Conservation (phyloP, 2,329 filamentous ascomycete species). For the Pyrenochaeta sp. region DNA sequence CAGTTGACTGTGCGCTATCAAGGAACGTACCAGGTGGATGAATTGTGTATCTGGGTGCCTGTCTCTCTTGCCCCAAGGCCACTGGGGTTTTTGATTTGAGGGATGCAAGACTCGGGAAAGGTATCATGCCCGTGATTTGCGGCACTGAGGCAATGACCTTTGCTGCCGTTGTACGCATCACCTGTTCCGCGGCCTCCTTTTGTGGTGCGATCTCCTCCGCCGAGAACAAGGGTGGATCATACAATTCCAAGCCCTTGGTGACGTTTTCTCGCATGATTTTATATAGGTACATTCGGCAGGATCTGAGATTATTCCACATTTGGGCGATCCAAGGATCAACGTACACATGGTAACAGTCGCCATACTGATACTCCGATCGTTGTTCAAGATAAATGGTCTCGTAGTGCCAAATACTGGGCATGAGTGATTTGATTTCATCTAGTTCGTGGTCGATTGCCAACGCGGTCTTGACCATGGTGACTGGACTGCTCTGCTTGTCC, state of each 20-base stretch:
- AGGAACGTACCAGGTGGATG: slow-evolving; percentile 35
- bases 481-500: slow-evolving; percentile 26
- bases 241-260: slow-evolving; percentile 14
- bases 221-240: slow-evolving; percentile 22
- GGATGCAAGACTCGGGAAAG: slow-evolving; percentile 24
- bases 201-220: slow-evolving; percentile 12
- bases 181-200: slow-evolving; percentile 18
- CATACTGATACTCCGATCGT: slow-evolving; percentile 24
- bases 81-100: neutral
- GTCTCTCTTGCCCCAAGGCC: neutral
- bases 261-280: slow-evolving; percentile 31
- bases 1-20: slow-evolving; percentile 27
- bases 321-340: slow-evolving; percentile 39
- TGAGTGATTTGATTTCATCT: slow-evolving; percentile 27
- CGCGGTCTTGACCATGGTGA: slow-evolving; percentile 20
- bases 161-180: slow-evolving; percentile 18
- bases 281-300: slow-evolving; percentile 34
- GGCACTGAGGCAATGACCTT: slow-evolving; percentile 37
- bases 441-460: slow-evolving; percentile 30
- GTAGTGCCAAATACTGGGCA: slow-evolving; percentile 37
- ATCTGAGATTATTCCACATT: slow-evolving; percentile 43
- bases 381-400: slow-evolving; percentile 25
- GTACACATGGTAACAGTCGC: slow-evolving; percentile 40
- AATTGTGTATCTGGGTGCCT: slow-evolving; percentile 15
- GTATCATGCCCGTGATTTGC: slow-evolving; percentile 40